Conservation (phyloP, 371 early-diverging fungal species). For the Mortierella sp. region DNA sequence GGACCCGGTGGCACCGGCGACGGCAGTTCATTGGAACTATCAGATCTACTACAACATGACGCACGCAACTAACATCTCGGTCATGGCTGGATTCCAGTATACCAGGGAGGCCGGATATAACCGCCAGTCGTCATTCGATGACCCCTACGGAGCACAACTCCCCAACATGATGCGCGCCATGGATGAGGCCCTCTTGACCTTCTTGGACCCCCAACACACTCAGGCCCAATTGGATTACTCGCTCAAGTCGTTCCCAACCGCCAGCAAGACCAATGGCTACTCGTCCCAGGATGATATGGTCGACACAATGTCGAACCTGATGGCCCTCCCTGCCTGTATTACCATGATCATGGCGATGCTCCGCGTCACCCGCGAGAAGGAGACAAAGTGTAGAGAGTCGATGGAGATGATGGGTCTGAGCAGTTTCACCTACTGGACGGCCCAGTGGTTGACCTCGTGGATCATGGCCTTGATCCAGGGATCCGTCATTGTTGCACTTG, state of each 20-base stretch:
- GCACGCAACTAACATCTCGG: slow-evolving; percentile 64
- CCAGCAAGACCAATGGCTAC: slow-evolving; percentile 9
- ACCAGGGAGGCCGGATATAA: slow-evolving; percentile 35
- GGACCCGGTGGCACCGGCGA: slow-evolving; percentile 14
- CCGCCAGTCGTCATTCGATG: slow-evolving; percentile 34
- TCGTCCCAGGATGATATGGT: slow-evolving; percentile 53
- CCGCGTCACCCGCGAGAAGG: slow-evolving; percentile 75
- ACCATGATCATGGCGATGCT: slow-evolving; percentile 66
- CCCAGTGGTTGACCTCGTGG: slow-evolving; percentile 65
- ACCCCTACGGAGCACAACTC: slow-evolving; percentile 65
- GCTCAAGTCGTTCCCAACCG: slow-evolving; percentile 40
- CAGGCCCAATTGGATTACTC: slow-evolving; percentile 41
- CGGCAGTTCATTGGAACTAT: slow-evolving; percentile 66
- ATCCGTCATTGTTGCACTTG: slow-evolving; percentile 66
- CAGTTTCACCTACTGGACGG: slow-evolving; percentile 68
- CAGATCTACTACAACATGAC: slow-evolving; percentile 78
- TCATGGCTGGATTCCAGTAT: slow-evolving; percentile 38
- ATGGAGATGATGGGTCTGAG: slow-evolving; percentile 82
- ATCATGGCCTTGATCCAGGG: slow-evolving; percentile 68
- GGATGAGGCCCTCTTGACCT: slow-evolving; percentile 71
- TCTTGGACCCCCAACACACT: slow-evolving; percentile 36
- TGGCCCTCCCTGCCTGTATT: slow-evolving; percentile 75
- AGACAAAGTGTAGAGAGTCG: slow-evolving; percentile 70
- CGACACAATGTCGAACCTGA: slow-evolving; percentile 56
- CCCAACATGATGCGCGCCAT: slow-evolving; percentile 70